phyloP scores from a whole-genome alignment of 2,329 filamentous ascomycete genomes.

The Apiospora saccharicola region DNA sequence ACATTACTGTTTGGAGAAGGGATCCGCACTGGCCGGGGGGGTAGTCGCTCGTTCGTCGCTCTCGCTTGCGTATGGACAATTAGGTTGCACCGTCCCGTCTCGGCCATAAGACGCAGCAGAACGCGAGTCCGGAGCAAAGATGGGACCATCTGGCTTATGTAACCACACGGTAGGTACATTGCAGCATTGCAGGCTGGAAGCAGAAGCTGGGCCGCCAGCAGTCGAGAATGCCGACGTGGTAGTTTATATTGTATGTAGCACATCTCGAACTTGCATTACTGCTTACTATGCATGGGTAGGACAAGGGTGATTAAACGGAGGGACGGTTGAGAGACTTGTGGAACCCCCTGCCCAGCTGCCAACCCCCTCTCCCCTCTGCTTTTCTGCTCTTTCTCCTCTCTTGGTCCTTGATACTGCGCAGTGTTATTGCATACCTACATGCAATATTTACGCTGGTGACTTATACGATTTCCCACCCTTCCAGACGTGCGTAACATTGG shows the following conservation, averaged over 20 bases:
- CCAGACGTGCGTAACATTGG: slow-evolving; percentile 52
- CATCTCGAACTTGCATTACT: slow-evolving; percentile 23
- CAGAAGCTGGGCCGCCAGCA: background rate
- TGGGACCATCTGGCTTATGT: slow-evolving; percentile 16
- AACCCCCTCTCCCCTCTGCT: background rate
- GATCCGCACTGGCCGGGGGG: background rate
- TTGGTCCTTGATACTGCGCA: background rate
- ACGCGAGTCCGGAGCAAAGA: slow-evolving; percentile 1
- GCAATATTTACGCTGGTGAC: slow-evolving; percentile 29
- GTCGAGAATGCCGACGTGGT: slow-evolving; percentile 12
- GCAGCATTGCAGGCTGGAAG: background rate
- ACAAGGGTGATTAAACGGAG: slow-evolving; percentile 8
- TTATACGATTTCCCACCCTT: slow-evolving; percentile 53
- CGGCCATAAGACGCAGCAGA: slow-evolving; percentile 11
- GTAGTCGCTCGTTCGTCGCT: background rate
- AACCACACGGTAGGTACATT: background rate
- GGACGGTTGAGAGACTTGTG: slow-evolving; percentile 7
- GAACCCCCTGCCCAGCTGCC: background rate
- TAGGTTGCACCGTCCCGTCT: slow-evolving; percentile 12
- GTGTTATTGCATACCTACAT: slow-evolving; percentile 2
- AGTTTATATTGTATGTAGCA: slow-evolving; percentile 22
- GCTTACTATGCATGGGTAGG: slow-evolving; percentile 25
- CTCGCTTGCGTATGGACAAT: slow-evolving; percentile 8
- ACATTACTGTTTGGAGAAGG: slow-evolving; percentile 5
- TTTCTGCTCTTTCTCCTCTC: background rate